phyloP scores from a whole-genome alignment of 1,139 yeast species.

The Starmera stellimalicola region DNA sequence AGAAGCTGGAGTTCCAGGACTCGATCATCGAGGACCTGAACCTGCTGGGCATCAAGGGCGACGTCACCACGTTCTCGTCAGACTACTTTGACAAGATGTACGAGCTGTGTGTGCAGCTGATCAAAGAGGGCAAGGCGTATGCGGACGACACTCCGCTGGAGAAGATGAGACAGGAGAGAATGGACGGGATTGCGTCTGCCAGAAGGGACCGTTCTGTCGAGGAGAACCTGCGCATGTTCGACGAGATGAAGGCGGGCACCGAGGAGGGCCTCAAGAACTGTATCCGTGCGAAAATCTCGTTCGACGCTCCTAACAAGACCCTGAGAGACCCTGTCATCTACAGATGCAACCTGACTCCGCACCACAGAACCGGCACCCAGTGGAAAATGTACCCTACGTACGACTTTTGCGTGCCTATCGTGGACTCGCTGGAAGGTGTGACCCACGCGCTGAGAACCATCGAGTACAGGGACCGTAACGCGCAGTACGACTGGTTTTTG shows the following conservation, averaged over 20 bases:
- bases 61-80: slow-evolving; percentile 76
- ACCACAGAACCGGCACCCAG: slow-evolving; percentile 82
- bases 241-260: slow-evolving; percentile 85
- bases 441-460: slow-evolving; percentile 96
- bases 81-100: slow-evolving; percentile 89
- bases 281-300: slow-evolving; percentile 91
- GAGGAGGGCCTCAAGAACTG: slow-evolving; percentile 85
- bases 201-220: slow-evolving; percentile 89
- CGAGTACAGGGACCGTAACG: slow-evolving; percentile 96
- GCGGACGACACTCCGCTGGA: slow-evolving; percentile 94
- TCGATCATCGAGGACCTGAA: slow-evolving; percentile 85
- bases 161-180: slow-evolving; percentile 95
- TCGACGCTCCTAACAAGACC: slow-evolving; percentile 82
- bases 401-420: slow-evolving; percentile 96
- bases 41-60: slow-evolving; percentile 86
- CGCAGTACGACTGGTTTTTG: slow-evolving; percentile 95
- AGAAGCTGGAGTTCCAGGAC: slow-evolving; percentile 86
- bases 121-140: slow-evolving; percentile 92
- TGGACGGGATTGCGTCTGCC: slow-evolving; percentile 86
- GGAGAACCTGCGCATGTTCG: slow-evolving; percentile 78
- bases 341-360: slow-evolving; percentile 94
- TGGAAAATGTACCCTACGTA: slow-evolving; percentile 98
- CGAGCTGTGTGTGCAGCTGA: slow-evolving; percentile 71
- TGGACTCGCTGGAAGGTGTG: slow-evolving; percentile 90
- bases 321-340: slow-evolving; percentile 95